Conservation (phyloP, 2,329 filamentous ascomycete genomes). For the Neocucurbitaria cava region DNA sequence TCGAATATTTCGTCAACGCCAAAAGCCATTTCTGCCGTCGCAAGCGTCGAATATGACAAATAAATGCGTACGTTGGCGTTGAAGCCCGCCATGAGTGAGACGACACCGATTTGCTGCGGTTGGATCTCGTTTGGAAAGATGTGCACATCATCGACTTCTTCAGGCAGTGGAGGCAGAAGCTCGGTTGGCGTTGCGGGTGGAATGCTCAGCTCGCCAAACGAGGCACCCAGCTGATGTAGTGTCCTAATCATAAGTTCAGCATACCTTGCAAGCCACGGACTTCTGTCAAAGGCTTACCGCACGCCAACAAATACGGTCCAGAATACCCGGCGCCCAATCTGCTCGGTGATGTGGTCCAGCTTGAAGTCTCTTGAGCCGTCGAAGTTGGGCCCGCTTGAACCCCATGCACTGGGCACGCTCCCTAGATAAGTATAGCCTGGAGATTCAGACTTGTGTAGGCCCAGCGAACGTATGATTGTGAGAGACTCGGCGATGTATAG, state of each 20-base stretch:
- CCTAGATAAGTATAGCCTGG: slow-evolving; percentile 50
- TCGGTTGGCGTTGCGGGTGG: slow-evolving; percentile 77
- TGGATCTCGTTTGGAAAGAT: slow-evolving; percentile 75
- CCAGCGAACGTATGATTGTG: slow-evolving; percentile 71
- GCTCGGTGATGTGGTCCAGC: slow-evolving; percentile 55
- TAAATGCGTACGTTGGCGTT: slow-evolving; percentile 81
- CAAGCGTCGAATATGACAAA: slow-evolving; percentile 77
- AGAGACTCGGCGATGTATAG: slow-evolving; percentile 77
- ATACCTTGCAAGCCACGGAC: slow-evolving; percentile 64
- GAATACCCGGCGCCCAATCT: slow-evolving; percentile 71
- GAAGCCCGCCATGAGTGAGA: slow-evolving; percentile 80
- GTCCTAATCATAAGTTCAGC: slow-evolving; percentile 59
- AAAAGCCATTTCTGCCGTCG: slow-evolving; percentile 82
- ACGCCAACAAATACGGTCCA: slow-evolving; percentile 82
- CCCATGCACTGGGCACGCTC: slow-evolving; percentile 40
- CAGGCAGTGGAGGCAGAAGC: slow-evolving; percentile 78
- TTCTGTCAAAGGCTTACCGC: slow-evolving; percentile 69
- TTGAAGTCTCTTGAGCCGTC: slow-evolving; percentile 48
- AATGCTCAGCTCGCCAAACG: slow-evolving; percentile 74
- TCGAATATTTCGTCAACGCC: slow-evolving; percentile 77
- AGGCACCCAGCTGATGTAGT: slow-evolving; percentile 77
- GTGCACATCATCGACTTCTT: slow-evolving; percentile 84
- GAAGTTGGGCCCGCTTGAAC: slow-evolving; percentile 44
- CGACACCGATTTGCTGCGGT: slow-evolving; percentile 69
- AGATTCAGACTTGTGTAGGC: slow-evolving; percentile 65